Evolutionary conservation across 192 early-diverging fungal species (phyloP).

Genomic region (Coemansia pectinata): DNA sequence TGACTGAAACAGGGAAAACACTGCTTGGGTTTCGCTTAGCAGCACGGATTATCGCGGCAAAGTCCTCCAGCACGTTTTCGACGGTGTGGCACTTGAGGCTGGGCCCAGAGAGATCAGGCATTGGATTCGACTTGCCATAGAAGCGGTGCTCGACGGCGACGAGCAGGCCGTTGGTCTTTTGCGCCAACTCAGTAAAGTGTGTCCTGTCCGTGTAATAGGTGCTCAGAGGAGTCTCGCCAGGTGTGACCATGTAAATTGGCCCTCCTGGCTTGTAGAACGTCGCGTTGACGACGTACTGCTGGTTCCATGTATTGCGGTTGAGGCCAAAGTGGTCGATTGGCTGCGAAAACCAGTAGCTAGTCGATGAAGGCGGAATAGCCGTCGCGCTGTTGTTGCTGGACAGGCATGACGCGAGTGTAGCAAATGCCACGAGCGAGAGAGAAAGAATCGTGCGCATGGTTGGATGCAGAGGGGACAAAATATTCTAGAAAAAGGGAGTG

Average conservation of each 20-base stretch:
- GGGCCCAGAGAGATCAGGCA: conserved; percentile 40
- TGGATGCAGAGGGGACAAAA: background rate
- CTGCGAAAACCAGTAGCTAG: conserved; percentile 34
- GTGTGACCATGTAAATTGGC: conserved; percentile 32
- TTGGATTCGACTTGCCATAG: conserved; percentile 59
- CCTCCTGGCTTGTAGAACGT: conserved; percentile 44
- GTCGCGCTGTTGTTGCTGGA: background rate
- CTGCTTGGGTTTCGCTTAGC: conserved; percentile 12
- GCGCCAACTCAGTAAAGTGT: conserved; percentile 48
- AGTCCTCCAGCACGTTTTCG: conserved; percentile 39
- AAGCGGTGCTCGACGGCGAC: conserved; percentile 64
- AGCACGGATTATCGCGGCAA: conserved; percentile 28
- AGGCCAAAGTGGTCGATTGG: conserved; percentile 37
- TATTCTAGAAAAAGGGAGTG: background rate
- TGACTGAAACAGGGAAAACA: conserved; percentile 24
- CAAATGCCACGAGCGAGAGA: conserved; percentile 3
- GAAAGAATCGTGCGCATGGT: conserved; percentile 1
- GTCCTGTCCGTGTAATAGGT: conserved; percentile 15
- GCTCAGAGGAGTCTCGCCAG: conserved; percentile 24
- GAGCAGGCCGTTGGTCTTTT: conserved; percentile 57
- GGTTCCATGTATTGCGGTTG: conserved; percentile 24
- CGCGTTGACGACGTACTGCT: conserved; percentile 38
- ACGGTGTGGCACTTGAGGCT: conserved; percentile 40
- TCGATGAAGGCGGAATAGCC: conserved; percentile 22
- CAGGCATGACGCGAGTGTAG: conserved; percentile 16